These are phyloP conservation scores for Ascochyta rabiei DNA, from an alignment of 2,329 filamentous ascomycete genomes.

Conservation along the genomic window DNA sequence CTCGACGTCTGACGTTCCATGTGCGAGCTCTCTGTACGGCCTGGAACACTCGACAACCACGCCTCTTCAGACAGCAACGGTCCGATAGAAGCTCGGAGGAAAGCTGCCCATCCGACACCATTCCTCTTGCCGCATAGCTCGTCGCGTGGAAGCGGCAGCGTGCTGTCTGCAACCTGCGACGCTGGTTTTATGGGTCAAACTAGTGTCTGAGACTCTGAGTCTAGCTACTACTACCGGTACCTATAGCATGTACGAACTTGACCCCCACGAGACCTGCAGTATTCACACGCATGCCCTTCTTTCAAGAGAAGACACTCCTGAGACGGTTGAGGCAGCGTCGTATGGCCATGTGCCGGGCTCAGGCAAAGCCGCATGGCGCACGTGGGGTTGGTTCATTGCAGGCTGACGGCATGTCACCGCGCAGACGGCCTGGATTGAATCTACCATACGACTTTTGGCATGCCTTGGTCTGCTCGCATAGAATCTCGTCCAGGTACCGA, in stretches of 20 bases:
- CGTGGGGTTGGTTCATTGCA: constrained; percentile 14
- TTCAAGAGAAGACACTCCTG: constrained; percentile 1
- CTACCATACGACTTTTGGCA: constrained; percentile 2
- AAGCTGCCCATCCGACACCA: constrained; percentile 11
- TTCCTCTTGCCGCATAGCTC: constrained; percentile 23
- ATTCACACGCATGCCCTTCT: constrained; percentile 5
- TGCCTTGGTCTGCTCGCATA: constrained; percentile 5
- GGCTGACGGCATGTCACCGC: constrained; percentile 3
- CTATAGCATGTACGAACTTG: neutral
- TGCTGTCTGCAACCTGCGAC: constrained; percentile 29
- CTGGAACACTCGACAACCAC: too few relatives aligned
- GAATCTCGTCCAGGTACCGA: constrained; percentile 25
- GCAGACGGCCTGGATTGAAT: neutral
- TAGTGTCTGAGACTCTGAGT: constrained; percentile 14
- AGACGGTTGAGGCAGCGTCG: constrained; percentile 4
- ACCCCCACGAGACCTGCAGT: neutral
- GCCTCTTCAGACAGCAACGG: constrained; percentile 23
- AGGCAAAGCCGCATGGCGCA: constrained; percentile 9
- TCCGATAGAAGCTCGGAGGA: constrained; percentile 29
- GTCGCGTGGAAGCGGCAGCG: constrained; percentile 47
- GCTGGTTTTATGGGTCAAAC: constrained; percentile 26
- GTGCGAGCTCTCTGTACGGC: too few relatives aligned
- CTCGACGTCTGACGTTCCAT: constrained; percentile 21
- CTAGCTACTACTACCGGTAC: too few relatives aligned
- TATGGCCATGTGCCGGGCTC: neutral